phyloP scores from a whole-genome alignment of 2,329 filamentous ascomycete species.

The Aspergillus fijiensis region DNA sequence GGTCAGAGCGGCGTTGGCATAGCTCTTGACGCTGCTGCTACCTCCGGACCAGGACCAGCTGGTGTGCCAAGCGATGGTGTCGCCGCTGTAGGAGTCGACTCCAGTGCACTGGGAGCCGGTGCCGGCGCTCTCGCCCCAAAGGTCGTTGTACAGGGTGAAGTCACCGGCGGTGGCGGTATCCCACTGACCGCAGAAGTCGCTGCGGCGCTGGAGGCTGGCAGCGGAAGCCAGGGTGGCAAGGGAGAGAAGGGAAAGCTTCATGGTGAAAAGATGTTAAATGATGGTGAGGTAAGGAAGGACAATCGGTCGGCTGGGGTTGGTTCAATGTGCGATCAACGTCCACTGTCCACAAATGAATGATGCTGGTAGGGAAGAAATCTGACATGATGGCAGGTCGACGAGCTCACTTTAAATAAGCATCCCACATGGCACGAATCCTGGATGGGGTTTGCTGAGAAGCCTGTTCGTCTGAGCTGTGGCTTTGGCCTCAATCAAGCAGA shows the following conservation, averaged over 20 bases:
- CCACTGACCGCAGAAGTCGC: slow-evolving; percentile 44
- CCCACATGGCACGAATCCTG: neutral
- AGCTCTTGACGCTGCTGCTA: slow-evolving; percentile 47
- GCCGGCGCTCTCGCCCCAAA: slow-evolving; percentile 48
- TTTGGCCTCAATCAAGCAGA: slow-evolving; percentile 2
- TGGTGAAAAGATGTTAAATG: slow-evolving; percentile 16
- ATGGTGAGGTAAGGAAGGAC: neutral
- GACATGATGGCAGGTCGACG: neutral
- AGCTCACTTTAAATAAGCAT: neutral
- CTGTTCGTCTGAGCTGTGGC: neutral
- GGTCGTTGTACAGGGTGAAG: slow-evolving; percentile 56
- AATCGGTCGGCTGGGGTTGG: neutral
- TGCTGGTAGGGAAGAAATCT: slow-evolving; percentile 3
- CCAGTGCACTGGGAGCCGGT: slow-evolving; percentile 47
- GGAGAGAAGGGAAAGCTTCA: slow-evolving; percentile 30
- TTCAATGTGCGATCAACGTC: slow-evolving; percentile 9
- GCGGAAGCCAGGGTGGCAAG: slow-evolving; percentile 26
- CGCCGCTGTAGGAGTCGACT: slow-evolving; percentile 37
- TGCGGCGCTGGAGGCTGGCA: slow-evolving; percentile 26
- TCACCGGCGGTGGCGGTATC: slow-evolving; percentile 38
- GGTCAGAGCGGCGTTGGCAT: slow-evolving; percentile 45
- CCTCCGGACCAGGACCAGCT: slow-evolving; percentile 48
- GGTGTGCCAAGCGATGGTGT: slow-evolving; percentile 45
- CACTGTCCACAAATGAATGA: slow-evolving; percentile 4
- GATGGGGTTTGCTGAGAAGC: neutral